Conservation (phyloP, 768 basidiomycete species). For the Boletus sp. region DNA sequence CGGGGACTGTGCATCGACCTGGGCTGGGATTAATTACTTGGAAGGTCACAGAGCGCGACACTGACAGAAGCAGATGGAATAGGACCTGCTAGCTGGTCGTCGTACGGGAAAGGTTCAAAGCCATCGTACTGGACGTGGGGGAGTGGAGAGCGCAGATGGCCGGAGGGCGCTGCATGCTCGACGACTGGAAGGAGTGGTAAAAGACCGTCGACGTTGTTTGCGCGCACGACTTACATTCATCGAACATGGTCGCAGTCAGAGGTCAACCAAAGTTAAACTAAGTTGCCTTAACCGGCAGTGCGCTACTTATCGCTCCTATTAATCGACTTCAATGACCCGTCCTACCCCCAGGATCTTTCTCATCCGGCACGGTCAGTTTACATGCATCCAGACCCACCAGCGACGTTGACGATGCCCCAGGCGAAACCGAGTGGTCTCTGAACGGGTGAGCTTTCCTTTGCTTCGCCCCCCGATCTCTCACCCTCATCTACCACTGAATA, state of each 20-base stretch:
- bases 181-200: conserved; percentile 56
- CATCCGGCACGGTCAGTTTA: conserved; percentile 65
- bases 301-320: neutral
- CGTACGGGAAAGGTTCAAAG: conserved; percentile 70
- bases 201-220: neutral
- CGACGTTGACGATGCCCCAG: conserved; percentile 35
- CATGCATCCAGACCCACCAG: neutral
- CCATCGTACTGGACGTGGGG: conserved; percentile 80
- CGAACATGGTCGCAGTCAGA: conserved; percentile 48
- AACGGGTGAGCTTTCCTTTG: conserved; percentile 55
- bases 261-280: neutral
- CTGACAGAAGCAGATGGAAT: conserved; percentile 32
- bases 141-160: conserved; percentile 37
- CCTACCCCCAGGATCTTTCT: conserved; percentile 75
- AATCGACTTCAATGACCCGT: conserved; percentile 28
- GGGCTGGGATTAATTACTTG: conserved; percentile 7
- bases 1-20: conserved; percentile 31
- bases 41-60: neutral
- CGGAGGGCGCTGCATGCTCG: conserved; percentile 68
- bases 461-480: neutral
- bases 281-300: conserved; percentile 5
- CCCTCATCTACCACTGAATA: conserved; percentile 23
- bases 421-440: conserved; percentile 92
- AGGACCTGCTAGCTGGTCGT: conserved; percentile 46
- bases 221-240: conserved; percentile 51